These are phyloP conservation scores for Mycothermus thermophilus DNA, from an alignment of 495 filamentous ascomycete species.

Conservation along the genomic window DNA sequence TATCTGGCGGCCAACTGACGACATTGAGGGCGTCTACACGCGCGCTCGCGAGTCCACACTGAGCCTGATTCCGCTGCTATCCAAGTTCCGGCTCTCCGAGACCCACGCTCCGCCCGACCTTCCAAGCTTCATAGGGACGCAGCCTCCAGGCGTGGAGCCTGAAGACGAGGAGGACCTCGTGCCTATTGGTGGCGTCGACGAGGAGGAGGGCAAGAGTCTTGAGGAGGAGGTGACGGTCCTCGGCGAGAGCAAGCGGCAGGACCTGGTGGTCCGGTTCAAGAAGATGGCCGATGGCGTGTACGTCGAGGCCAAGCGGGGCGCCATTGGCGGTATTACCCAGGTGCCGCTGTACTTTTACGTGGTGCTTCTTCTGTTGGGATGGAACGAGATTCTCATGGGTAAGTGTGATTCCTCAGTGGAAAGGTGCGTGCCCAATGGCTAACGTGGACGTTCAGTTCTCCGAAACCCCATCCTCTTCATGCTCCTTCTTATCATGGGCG, in stretches of 20 bases:
- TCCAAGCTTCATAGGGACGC: slow-evolving; percentile 62
- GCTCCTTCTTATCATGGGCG: slow-evolving; percentile 60
- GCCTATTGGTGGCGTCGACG: slow-evolving; percentile 81
- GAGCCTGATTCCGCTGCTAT: slow-evolving; percentile 74
- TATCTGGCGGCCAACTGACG: slow-evolving; percentile 93
- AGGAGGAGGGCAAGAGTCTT: slow-evolving; percentile 81
- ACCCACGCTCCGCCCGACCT: slow-evolving; percentile 67
- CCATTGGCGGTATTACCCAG: slow-evolving; percentile 88
- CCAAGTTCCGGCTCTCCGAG: slow-evolving; percentile 60
- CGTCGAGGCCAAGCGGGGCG: slow-evolving; percentile 91
- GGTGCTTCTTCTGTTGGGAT: slow-evolving; percentile 74
- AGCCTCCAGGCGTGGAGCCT: slow-evolving; percentile 58
- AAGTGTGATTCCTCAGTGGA: too few relatives aligned
- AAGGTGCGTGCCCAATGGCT: too few relatives aligned
- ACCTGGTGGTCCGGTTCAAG: slow-evolving; percentile 89
- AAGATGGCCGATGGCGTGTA: slow-evolving; percentile 95
- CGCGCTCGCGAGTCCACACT: slow-evolving; percentile 81
- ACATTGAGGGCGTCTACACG: slow-evolving; percentile 92
- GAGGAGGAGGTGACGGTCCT: slow-evolving; percentile 95
- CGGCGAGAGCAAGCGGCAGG: slow-evolving; percentile 71
- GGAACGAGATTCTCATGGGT: slow-evolving; percentile 94
- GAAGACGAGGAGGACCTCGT: slow-evolving; percentile 81
- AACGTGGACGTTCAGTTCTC: too few relatives aligned
- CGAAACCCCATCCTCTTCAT: slow-evolving; percentile 89
- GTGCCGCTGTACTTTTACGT: slow-evolving; percentile 92